Conservation (phyloP, 345 rosid species). For the Nephelium lappaceum region DNA sequence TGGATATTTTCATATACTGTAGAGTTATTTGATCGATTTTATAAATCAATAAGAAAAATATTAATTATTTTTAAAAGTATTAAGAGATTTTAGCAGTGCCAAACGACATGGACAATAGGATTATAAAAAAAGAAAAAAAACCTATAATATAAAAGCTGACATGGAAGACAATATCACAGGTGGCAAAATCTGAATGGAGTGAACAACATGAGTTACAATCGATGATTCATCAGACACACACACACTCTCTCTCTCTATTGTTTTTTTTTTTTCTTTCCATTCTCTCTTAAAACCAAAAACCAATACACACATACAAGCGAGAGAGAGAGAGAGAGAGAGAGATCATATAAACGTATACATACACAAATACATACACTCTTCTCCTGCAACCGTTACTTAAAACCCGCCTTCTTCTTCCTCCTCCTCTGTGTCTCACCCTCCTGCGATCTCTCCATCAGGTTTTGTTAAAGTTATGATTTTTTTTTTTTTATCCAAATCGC, state of each 20-base stretch:
- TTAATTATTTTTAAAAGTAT: too few relatives aligned
- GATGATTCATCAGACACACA: background rate
- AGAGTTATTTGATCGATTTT: too few relatives aligned
- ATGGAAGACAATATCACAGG: background rate
- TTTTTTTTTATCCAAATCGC: slow-evolving; percentile 16
- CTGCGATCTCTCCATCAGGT: slow-evolving; percentile 19
- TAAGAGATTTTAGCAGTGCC: too few relatives aligned
- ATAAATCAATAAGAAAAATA: too few relatives aligned
- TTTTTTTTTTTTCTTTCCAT: background rate
- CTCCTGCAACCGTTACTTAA: slow-evolving; percentile 1
- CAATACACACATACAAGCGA: background rate
- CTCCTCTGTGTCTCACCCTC: background rate
- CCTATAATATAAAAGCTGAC: background rate
- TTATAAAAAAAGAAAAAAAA: too few relatives aligned
- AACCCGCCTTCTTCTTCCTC: slow-evolving; percentile 6
- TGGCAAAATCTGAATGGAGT: slow-evolving; percentile 6
- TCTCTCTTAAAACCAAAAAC: background rate
- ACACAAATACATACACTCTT: background rate
- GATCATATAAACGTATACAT: background rate
- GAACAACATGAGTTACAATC: background rate
- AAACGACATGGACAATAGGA: too few relatives aligned
- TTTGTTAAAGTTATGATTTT: background rate
- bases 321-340: background rate
- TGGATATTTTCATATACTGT: too few relatives aligned
- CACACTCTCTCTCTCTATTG: too few relatives aligned